These are phyloP conservation scores for Metschnikowia rubicola DNA, from an alignment of 805 yeast species.

Conservation along the genomic window DNA sequence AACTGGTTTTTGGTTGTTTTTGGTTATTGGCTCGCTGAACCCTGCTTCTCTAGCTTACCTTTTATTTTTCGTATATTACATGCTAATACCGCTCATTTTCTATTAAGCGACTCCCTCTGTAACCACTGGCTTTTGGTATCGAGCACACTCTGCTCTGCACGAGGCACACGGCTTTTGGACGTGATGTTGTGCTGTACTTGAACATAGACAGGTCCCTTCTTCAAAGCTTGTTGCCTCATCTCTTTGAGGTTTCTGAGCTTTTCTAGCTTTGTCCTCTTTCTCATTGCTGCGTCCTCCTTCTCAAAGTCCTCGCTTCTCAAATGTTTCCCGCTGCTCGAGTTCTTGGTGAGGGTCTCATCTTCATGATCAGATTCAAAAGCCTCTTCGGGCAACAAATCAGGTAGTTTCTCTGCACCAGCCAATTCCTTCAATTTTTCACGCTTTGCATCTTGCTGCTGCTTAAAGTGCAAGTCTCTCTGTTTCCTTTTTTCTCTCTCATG, in stretches of 20 bases:
- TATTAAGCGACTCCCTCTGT: conserved; percentile 36
- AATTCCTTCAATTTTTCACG: conserved; percentile 15
- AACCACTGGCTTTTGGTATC: conserved; percentile 38
- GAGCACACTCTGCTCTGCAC: conserved; percentile 31
- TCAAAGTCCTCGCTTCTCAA: conserved; percentile 32
- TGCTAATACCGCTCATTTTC: conserved; percentile 18
- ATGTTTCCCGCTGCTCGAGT: conserved; percentile 25
- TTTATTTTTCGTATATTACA: not conserved
- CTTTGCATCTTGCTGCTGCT: conserved; percentile 35
- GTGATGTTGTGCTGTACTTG: conserved; percentile 26
- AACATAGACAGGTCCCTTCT: conserved; percentile 41
- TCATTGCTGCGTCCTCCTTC: conserved; percentile 25
- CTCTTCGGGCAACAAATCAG: conserved; percentile 43
- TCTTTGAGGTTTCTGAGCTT: conserved; percentile 28
- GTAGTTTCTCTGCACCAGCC: conserved; percentile 26
- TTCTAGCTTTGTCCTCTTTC: conserved; percentile 31
- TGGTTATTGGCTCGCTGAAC: no score
- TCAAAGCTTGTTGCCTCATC: conserved; percentile 24
- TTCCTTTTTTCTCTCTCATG: conserved; percentile 36
- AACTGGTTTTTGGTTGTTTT: no score
- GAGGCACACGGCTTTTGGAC: conserved; percentile 31
- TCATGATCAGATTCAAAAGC: conserved; percentile 25
- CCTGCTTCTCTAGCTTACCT: not conserved
- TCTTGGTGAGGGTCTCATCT: conserved; percentile 7
- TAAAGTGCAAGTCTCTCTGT: conserved; percentile 29